A percentile compares a stretch with the other conserved stretches of the same genome.
phyloP scores from a whole-genome alignment of 2,329 filamentous ascomycete species.

The Zelopaecilomyces penicillatus region DNA sequence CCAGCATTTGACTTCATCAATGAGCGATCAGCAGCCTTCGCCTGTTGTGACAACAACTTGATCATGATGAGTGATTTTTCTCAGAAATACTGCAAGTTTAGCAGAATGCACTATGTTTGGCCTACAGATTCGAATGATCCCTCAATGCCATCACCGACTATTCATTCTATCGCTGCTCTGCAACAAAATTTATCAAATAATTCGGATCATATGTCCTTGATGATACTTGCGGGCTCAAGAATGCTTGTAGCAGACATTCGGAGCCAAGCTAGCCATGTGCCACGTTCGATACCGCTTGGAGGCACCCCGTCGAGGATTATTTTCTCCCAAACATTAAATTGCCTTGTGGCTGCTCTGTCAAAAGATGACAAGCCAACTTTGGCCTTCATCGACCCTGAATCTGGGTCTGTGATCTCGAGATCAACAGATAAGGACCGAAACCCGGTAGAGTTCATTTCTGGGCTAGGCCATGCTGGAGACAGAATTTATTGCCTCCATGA shows the following conservation, averaged over 20 bases:
- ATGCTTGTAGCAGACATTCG: slow-evolving; percentile 48
- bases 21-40: slow-evolving; percentile 27
- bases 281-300: slow-evolving; percentile 38
- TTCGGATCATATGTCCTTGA: slow-evolving; percentile 32
- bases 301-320: slow-evolving; percentile 45
- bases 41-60: slow-evolving; percentile 41
- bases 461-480: slow-evolving; percentile 49
- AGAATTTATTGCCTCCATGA: slow-evolving; percentile 53
- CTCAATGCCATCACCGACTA: slow-evolving; percentile 35
- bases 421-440: slow-evolving; percentile 34
- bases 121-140: slow-evolving; percentile 41
- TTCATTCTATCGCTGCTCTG: slow-evolving; percentile 41
- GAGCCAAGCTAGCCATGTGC: slow-evolving; percentile 35
- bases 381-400: slow-evolving; percentile 48
- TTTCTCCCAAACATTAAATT: slow-evolving; percentile 45
- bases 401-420: slow-evolving; percentile 42
- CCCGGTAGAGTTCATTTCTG: slow-evolving; percentile 40
- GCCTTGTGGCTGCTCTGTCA: slow-evolving; percentile 44
- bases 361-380: slow-evolving; percentile 38
- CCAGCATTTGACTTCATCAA: slow-evolving; percentile 17
- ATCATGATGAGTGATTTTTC: slow-evolving; percentile 33
- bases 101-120: slow-evolving; percentile 39
- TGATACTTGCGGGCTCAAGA: slow-evolving; percentile 41
- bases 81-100: slow-evolving; percentile 21
- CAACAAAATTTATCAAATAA: slow-evolving; percentile 29